Evolutionary conservation across 2,329 filamentous ascomycete genomes (phyloP), one percentile per base, ranked within the genome.

Genomic region (Cladosporium austrohemisphaericum): DNA sequence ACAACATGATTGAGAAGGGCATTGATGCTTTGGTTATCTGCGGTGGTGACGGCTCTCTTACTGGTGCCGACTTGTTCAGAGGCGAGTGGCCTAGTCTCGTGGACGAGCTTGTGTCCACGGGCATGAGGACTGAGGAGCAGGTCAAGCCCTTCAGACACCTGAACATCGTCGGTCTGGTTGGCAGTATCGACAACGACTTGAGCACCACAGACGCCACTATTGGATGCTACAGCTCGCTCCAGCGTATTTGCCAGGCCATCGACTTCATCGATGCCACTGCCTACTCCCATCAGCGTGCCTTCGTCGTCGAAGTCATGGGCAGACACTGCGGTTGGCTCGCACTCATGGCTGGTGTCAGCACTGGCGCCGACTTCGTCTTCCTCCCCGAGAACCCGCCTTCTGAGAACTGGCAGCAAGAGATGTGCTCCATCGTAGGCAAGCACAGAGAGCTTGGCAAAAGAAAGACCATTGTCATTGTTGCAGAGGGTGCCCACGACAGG

Each of bases 281-380:
- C 45, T 85, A 84, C 29, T 96, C 91, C 22, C 93, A 98, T 70
- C 94, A 95, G 57, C 80, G 93, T 60, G 93, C 93, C 31, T 98
- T 98, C 69, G 91, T 98, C 50, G 87, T 98, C 55, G 93, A 96
- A 69, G 93, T 98, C 62, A 98, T 98, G 93, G 93, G 93, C 41
- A 81, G 93, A 52, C 92, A 98, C 71, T 98, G 93, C 68, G 93
- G 93, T 55, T 98, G 93, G 93, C 77, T 98, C 54, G 93, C 93
- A 32, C 78, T 98, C 54, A 96, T 97, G 85, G 86, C 92, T 11
- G 92, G 91, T 62, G 91, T 98, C 52, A 91, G 88, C 51, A 95
- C 89, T 1, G 93, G 92, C 41, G 91, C 93, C 13, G 93, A 98
- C 69, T 98, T 94, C 71, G 81, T 97, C 60, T 97, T 98, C 69